Base-by-base conservation (phyloP, 192 early-diverging fungal species). In the Coemansia asiatica region DNA sequence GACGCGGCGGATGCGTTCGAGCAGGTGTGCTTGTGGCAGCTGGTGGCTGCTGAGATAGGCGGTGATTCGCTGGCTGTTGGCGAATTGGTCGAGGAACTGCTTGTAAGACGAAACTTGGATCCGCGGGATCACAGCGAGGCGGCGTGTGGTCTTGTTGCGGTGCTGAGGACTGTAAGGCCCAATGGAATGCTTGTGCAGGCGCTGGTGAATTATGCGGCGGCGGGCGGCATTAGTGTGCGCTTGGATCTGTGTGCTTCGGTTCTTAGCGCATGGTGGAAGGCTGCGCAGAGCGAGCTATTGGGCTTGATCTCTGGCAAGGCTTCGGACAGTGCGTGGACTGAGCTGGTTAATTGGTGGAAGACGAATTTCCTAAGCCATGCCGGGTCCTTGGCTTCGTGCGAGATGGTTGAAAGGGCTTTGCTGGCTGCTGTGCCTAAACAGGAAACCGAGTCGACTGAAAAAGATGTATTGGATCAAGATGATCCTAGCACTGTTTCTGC, bases 1-100 rank as follows among this genome's bases (percentile, higher is more conserved):
- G 82, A 84, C 0, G 68, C 51, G 50, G 64, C 80, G 60, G 85
- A 79, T 22, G 74, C 80, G 4, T 88, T 79, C 51, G 85, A 88
- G 46, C 86, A 86, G 33, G 71, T 86, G 53, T 85, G 83, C 35
- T 27, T 88, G 35, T 88, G 86, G 86, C 84, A 88, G 58, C 29
- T 88, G 49, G 29, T 84, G 2, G 56, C 44, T 0, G 81, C 82
- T 0, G 86, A 86, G 56, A 9, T 83, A 1, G 58, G 65, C 6
- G 86, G 75, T 7, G 63, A 72, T 13, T 4, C 56, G 6, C 25
- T 19, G 1, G 60, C 67, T 0, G 61, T 70, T 12, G n/a, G 27
- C 0, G 18, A 10, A 1, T 27, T 85, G 12, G 67, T 76, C 0
- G 23, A 36, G 2, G 62, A 61, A 1, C 44, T 79, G 15, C 38